Conservation (phyloP, 495 filamentous ascomycete genomes). For the Aspergillus haitiensis region DNA sequence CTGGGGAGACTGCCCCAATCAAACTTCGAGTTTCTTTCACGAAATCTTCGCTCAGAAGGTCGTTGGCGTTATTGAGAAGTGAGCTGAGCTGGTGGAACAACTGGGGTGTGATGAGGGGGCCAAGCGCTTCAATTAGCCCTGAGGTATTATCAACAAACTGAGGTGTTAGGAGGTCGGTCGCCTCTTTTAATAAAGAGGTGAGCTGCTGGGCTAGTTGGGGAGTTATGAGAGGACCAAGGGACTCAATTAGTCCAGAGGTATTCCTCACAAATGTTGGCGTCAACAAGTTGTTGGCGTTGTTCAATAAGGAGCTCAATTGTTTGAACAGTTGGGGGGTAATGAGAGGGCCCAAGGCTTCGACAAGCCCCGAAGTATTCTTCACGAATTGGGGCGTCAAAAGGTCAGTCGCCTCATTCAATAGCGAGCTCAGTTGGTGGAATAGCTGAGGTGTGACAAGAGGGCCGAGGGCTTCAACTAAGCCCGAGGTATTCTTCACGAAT, state of each 20-base stretch:
- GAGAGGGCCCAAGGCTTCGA: constrained; percentile 32
- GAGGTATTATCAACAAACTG: constrained; percentile 39
- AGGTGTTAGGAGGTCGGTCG: constrained; percentile 34
- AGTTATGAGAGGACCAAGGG: constrained; percentile 34
- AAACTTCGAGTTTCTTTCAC: constrained; percentile 37
- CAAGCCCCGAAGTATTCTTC: constrained; percentile 38
- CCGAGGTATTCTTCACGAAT: constrained; percentile 38
- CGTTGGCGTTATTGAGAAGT: constrained; percentile 39
- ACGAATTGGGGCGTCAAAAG: constrained; percentile 39
- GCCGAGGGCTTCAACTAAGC: constrained; percentile 29
- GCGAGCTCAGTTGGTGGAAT: constrained; percentile 4
- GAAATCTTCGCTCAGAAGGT: constrained; percentile 25
- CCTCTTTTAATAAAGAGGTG: constrained; percentile 38
- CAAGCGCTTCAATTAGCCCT: constrained; percentile 29
- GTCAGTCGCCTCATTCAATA: constrained; percentile 39
- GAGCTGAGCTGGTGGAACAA: not conserved
- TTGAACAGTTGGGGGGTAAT: constrained; percentile 39
- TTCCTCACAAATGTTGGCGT: constrained; percentile 43
- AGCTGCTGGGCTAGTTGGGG: constrained; percentile 40
- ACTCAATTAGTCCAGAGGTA: constrained; percentile 29
- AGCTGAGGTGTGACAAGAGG: constrained; percentile 36
- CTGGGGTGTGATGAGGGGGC: constrained; percentile 36
- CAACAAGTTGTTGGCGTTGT: constrained; percentile 39
- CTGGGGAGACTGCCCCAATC: constrained; percentile 31
- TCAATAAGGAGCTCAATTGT: constrained; percentile 42